Base-by-base conservation (phyloP, 2,329 filamentous ascomycete species). In the Camptophora hylomeconis region DNA sequence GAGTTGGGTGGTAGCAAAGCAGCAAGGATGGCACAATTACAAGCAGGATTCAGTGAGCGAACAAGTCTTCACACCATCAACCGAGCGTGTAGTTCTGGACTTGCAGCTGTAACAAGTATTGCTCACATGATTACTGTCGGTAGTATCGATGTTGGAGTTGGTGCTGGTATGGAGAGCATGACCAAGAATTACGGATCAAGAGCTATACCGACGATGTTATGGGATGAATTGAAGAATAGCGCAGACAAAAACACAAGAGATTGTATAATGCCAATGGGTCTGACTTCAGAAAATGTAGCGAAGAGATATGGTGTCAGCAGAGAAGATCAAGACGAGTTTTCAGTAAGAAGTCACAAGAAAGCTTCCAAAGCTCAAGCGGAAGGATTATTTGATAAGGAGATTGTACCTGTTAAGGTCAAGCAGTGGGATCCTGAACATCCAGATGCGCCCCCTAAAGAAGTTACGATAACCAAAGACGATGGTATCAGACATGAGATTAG, bases 141-240 rank as follows among this genome's bases (percentile, higher is more conserved):
- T 2, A 68, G 71, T 43, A 78, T 87, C 28, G 69, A 75, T 37
- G 63, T 67, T 0, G 86, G 82, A 35, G 72, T 94, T 37, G 86
- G 75, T 7, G 86, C 80, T 2, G 86, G 86, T 17, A 93, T 92
- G 80, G 86, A 94, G 67, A 87, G 79, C 58, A 94, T 94, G 86
- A 92, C 82, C 39, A 62, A 78, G 41, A 93, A 93, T 58, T 94
- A 94, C 56, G 84, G 76, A 28, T 72, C 64, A 15, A 64, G 74
- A 33, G 86, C 86, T n/a, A 89, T 94, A 23, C 86, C 86, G 0
- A 75, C 74, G 1, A 71, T 83, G 39, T 56, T 83, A 7, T 93
- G 83, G 82, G 74, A 78, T 0, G 74, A 69, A 28, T 58, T 93
- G 36, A 70, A 62, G 44, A 67, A 77, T 2, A 74, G 67, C 3